These are phyloP conservation scores for Lithocarpus polystachyus DNA, from an alignment of 306 rosid species.

Conservation along the genomic window DNA sequence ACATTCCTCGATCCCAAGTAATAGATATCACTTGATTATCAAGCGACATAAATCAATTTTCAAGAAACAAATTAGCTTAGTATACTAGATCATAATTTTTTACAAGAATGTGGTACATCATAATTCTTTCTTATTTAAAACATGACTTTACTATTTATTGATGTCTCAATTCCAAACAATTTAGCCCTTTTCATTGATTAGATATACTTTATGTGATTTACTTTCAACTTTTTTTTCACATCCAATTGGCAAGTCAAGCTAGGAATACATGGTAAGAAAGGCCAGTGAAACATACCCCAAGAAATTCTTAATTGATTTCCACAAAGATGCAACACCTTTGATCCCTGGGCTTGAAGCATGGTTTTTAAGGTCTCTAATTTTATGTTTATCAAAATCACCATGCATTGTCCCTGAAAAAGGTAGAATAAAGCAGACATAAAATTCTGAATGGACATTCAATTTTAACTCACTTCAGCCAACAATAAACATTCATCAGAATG, in stretches of 20 bases:
- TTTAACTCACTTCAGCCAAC: not conserved
- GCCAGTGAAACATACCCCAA: constrained; percentile 52
- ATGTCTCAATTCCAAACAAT: not conserved
- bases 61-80: not conserved
- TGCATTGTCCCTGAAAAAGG: constrained; percentile 39
- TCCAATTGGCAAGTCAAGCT: not conserved
- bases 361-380: constrained; percentile 22
- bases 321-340: constrained; percentile 34
- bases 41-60: not conserved
- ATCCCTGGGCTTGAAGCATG: constrained; percentile 30
- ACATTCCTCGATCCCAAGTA: too few relatives aligned
- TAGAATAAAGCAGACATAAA: constrained; percentile 7
- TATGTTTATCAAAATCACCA: constrained; percentile 29
- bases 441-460: not conserved
- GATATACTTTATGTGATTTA: not conserved
- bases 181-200: not conserved
- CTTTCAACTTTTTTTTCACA: not conserved
- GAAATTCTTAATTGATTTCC: constrained; percentile 60
- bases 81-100: not conserved
- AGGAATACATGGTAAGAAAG: not conserved
- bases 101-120: too few relatives aligned
- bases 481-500: constrained; percentile 1
- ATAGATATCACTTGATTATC: too few relatives aligned
- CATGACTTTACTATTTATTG: not conserved
- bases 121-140: not conserved